Evolutionary conservation across 495 filamentous ascomycete species (phyloP), one percentile per base, ranked within the genome.

Genomic region (Aspergillus cristatus): DNA sequence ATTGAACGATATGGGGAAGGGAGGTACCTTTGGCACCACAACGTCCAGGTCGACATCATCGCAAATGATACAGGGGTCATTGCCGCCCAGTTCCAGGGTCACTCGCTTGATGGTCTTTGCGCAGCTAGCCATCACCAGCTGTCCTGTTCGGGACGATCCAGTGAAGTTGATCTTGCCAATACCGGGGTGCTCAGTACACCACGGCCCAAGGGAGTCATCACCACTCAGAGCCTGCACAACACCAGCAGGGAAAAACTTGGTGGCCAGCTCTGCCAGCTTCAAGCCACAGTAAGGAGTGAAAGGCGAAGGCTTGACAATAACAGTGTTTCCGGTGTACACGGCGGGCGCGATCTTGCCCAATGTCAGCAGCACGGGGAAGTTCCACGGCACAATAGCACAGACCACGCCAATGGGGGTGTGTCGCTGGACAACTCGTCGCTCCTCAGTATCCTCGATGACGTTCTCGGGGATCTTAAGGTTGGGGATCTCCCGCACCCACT

Each of bases 121-220:
- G 46, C 68, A 74, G 29, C 63, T 67, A 12, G 63, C 72, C 67
- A 80, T 73, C 32, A 86, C 72, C 28, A 64, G 68, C 54, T 79
- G 79, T 10, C 81, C 81, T 0, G 78, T 81, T 1, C 66, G 51
- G 18, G 69, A 75, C 5, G 76, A 79, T 3, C 81, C 81, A 0
- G 80, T 85, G 55, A 86, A 85, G 38, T 60, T 71, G 50, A 84
- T 78, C 63, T 84, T 82, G 38, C 71, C 70, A 43, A 85, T 75
- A 1, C 64, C 71, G 0, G 73, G 68, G 46, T 85, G 80, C 8
- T 58, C 48, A 0, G 67, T 74, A 35, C 82, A 59, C 57, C 59
- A 55, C 1, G 76, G 72, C 6, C 81, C 81, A 7, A 85, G 66
- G 10, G 74, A 63, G 13, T 81, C 78, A 40, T 71, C 78, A 14